Base-by-base conservation (phyloP, 1,284 basidiomycete species). In the Malassezia arunalokei region DNA sequence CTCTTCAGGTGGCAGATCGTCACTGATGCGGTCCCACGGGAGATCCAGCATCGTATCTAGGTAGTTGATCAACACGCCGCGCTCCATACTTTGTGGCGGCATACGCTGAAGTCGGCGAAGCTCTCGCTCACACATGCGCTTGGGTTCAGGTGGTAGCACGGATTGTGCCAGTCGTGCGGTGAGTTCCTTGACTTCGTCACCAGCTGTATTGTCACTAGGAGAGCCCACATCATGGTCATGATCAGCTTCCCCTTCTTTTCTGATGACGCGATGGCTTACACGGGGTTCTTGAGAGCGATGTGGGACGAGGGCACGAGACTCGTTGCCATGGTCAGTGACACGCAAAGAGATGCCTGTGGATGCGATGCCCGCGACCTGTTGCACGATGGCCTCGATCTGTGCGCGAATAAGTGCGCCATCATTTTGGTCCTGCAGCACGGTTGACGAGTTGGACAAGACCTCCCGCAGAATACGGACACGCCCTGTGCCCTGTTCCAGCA, bases 21-120 rank as follows among this genome's bases (percentile, higher is more conserved):
- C 54, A 12, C 54, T 62, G 38, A 59, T 62, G 49, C 63, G 66
- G 29, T 70, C 65, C 73, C 73, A 74, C 7, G 73, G 73, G 39
- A 74, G 56, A 43, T 74, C 73, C 15, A 63, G 52, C 70, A 74
- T 73, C 44, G 65, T 65, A 47, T 74, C 73, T 42, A 74, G 66
- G 51, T 74, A 74, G 39, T 68, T 66, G 52, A 73, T 68, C 45
- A 74, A 56, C 8, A 73, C 69, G 33, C 70, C 67, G 12, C 70
- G 59, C 53, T 73, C 70, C 44, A 73, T 68, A 43, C 64, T 66
- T 55, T 73, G 70, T 27, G 63, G 48, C 8, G 70, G 70, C 39
- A 73, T 71, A 31, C 69, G 62, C 9, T 58, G 46, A 14, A 73
- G 63, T 8, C 70, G 61, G 58, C 68, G 69, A 38, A 73, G 63